phyloP scores from a whole-genome alignment of 306 rosid species.

The Parietaria judaica region DNA sequence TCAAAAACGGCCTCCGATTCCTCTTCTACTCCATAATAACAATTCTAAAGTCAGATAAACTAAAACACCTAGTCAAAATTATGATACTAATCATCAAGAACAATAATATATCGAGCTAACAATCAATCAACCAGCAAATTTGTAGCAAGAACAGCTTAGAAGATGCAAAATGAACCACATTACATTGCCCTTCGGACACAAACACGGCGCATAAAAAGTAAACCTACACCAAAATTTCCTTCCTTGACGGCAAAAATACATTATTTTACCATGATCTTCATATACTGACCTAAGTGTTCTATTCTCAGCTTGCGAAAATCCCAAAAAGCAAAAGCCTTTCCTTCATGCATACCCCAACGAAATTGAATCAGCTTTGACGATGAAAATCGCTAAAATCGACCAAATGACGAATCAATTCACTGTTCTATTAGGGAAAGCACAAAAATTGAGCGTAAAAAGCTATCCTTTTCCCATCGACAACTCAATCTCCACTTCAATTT shows the following conservation, averaged over 20 bases:
- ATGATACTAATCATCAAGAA: not conserved
- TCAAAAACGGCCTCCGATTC: conserved; percentile 3
- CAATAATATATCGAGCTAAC: not conserved
- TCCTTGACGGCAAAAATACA: no score
- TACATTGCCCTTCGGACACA: not conserved
- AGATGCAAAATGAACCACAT: no score
- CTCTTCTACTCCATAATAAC: conserved; percentile 22
- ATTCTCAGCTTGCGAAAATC: not conserved
- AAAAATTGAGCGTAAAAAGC: not conserved
- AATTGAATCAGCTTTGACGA: no score
- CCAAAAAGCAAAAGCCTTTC: not conserved
- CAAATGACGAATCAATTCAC: not conserved
- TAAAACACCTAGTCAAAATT: not conserved
- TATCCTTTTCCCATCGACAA: not conserved
- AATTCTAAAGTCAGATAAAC: not conserved
- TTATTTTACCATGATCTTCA: no score
- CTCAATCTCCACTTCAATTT: not conserved
- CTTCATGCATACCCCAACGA: no score
- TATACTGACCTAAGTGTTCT: not conserved
- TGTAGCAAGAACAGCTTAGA: no score
- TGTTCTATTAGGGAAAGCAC: not conserved
- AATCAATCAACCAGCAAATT: no score
- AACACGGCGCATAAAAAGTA: no score
- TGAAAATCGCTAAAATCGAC: no score
- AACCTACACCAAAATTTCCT: no score